Percentiles rank a stretch among this genome's conserved stretches.
These are phyloP conservation scores for Globisporangium iwayamae DNA, from an alignment of 352 stramenopile species.

Conservation along the genomic window DNA sequence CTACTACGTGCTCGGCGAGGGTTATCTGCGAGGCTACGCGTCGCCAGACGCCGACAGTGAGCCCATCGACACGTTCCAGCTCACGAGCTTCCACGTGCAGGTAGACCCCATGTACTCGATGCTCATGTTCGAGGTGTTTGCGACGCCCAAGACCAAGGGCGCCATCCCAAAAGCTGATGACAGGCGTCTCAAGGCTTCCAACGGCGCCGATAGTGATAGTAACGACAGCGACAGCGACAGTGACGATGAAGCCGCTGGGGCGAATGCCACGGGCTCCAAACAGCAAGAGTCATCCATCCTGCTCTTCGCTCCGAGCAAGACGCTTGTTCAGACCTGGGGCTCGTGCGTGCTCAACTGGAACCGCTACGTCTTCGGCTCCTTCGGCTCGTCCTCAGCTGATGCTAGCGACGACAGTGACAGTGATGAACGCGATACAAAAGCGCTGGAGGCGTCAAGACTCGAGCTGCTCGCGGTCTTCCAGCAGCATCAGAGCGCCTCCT, in stretches of 20 bases:
- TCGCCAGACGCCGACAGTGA: conserved; percentile 28
- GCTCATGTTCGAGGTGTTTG: conserved; percentile 60
- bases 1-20: conserved; percentile 68
- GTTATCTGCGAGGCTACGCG: conserved; percentile 50
- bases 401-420: neutral
- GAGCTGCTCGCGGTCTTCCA: conserved; percentile 11
- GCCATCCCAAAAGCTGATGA: neutral
- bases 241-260: conserved; percentile 24
- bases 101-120: conserved; percentile 65
- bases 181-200: neutral
- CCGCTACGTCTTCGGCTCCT: conserved; percentile 47
- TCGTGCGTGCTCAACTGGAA: conserved; percentile 69
- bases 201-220: neutral
- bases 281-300: conserved; percentile 25
- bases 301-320: conserved; percentile 49
- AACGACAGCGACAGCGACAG: conserved; percentile 12
- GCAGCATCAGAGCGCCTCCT: neutral
- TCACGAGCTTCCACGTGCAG: conserved; percentile 55
- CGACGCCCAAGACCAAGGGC: conserved; percentile 17
- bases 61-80: conserved; percentile 50
- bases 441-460: conserved; percentile 11
- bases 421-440: conserved; percentile 7
- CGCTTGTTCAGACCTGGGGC: conserved; percentile 49
- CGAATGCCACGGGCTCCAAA: conserved; percentile 7
- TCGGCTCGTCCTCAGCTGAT: neutral